Conservation (phyloP, 148 eudicot genomes). For the Linanthus parryae region DNA sequence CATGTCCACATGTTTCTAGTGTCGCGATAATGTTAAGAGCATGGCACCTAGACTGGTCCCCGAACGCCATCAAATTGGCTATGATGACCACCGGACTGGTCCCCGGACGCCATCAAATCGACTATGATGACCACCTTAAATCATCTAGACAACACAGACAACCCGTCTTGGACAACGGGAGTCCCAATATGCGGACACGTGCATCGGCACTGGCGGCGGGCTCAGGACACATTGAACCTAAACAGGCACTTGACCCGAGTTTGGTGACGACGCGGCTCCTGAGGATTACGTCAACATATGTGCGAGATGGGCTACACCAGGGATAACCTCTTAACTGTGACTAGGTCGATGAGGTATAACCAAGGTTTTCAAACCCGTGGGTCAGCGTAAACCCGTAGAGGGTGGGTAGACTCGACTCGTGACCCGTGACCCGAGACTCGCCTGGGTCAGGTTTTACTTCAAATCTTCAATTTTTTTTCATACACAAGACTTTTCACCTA, state of each 20-base stretch:
- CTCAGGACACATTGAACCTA: conserved; percentile 24
- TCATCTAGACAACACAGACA: too few species aligned
- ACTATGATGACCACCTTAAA: too few species aligned
- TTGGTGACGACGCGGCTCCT: conserved; percentile 18
- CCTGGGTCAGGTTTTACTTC: too few species aligned
- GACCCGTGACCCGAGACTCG: too few species aligned
- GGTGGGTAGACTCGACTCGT: too few species aligned
- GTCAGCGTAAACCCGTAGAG: too few species aligned
- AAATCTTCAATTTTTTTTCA: too few species aligned
- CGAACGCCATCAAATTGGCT: conserved; percentile 8
- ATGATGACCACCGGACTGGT: conserved; percentile 20
- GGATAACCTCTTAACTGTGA: conserved; percentile 13
- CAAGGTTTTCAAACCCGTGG: too few species aligned
- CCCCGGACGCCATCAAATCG: too few species aligned
- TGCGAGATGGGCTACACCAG: conserved; percentile 21
- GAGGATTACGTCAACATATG: conserved; percentile 21
- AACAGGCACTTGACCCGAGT: conserved; percentile 19
- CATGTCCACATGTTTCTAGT: conserved; percentile 25
- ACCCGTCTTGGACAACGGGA: conserved; percentile 3
- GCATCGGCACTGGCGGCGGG: conserved; percentile 24
- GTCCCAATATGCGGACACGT: neutral
- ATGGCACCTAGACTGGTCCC: conserved; percentile 11
- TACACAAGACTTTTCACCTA: too few species aligned
- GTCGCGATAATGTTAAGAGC: conserved; percentile 11
- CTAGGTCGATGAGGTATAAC: conserved; percentile 15